phyloP scores from a whole-genome alignment of 192 early-diverging fungal species.

The Backusella psychrophila region DNA sequence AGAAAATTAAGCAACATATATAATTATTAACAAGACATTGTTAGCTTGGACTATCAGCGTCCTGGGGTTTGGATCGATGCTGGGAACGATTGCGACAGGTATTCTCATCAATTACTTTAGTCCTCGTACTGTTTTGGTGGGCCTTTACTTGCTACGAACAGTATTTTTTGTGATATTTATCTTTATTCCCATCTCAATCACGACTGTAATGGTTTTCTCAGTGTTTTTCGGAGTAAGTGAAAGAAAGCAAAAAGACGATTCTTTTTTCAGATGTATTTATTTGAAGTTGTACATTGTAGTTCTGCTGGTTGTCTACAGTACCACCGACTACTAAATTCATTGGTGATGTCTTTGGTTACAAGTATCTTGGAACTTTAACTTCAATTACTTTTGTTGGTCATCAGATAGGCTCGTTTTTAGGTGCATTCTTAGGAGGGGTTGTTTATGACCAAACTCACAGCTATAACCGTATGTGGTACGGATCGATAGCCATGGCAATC shows the following conservation, averaged over 20 bases:
- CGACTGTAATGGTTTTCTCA: slow-evolving; percentile 25
- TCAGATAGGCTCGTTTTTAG: slow-evolving; percentile 32
- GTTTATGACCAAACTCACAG: slow-evolving; percentile 24
- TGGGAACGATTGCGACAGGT: slow-evolving; percentile 21
- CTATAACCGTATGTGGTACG: slow-evolving; percentile 34
- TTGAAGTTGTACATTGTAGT: neutral
- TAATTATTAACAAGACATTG: neutral
- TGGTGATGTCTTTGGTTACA: slow-evolving; percentile 30
- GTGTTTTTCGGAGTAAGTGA: slow-evolving; percentile 31
- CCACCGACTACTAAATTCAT: slow-evolving; percentile 29
- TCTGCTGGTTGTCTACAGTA: slow-evolving; percentile 34
- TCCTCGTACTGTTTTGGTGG: slow-evolving; percentile 24
- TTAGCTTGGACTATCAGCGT: slow-evolving; percentile 33
- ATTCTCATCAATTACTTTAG: slow-evolving; percentile 16
- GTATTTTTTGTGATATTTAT: slow-evolving; percentile 22
- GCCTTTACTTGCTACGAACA: slow-evolving; percentile 12
- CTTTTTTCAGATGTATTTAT: neutral
- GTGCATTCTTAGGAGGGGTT: slow-evolving; percentile 32
- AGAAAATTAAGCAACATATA: neutral
- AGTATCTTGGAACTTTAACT: slow-evolving; percentile 33
- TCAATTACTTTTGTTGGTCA: slow-evolving; percentile 33
- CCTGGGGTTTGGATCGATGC: slow-evolving; percentile 26
- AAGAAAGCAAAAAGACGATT: neutral
- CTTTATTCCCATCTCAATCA: slow-evolving; percentile 15
- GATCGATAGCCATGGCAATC: slow-evolving; percentile 21